A percentile compares a stretch with the other conserved stretches of the same genome.
These are phyloP conservation scores for Macrocybe sp. DNA, from an alignment of 1,284 basidiomycete genomes.

Conservation along the genomic window DNA sequence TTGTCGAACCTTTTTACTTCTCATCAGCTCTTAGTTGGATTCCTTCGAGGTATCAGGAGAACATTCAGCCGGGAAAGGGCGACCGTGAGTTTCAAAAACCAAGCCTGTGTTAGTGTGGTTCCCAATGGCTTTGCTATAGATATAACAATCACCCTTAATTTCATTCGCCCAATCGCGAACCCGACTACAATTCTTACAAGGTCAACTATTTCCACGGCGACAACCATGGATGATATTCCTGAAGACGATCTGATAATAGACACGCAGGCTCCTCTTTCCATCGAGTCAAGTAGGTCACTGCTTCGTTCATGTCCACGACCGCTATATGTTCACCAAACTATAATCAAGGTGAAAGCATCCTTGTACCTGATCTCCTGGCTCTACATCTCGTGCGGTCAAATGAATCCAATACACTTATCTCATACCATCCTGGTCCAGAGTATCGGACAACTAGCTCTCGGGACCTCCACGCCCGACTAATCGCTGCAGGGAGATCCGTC, in stretches of 20 bases:
- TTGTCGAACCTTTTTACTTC: slow-evolving; percentile 55
- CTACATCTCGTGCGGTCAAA: slow-evolving; percentile 41
- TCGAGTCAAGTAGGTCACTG: slow-evolving; percentile 26
- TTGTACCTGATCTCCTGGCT: slow-evolving; percentile 43
- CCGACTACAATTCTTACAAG: slow-evolving; percentile 15
- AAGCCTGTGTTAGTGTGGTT: background rate
- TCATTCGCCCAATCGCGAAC: slow-evolving; percentile 33
- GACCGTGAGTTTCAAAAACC: slow-evolving; percentile 39
- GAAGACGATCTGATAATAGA: slow-evolving; percentile 25
- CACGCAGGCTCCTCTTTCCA: slow-evolving; percentile 31
- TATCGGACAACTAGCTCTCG: slow-evolving; percentile 29
- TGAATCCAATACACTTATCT: slow-evolving; percentile 40
- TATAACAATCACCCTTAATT: slow-evolving; percentile 47
- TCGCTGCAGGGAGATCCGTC: slow-evolving; percentile 42
- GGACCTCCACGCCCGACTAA: slow-evolving; percentile 34
- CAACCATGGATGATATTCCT: slow-evolving; percentile 2
- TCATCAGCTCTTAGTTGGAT: slow-evolving; percentile 54
- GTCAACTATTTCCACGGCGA: slow-evolving; percentile 11
- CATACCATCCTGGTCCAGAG: slow-evolving; percentile 34
- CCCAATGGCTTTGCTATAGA: slow-evolving; percentile 25
- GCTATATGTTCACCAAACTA: background rate
- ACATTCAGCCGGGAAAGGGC: slow-evolving; percentile 25
- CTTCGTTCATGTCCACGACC: background rate
- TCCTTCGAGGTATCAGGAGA: slow-evolving; percentile 48
- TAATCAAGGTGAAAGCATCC: slow-evolving; percentile 21